phyloP scores from a whole-genome alignment of 139 green algal genomes.

The Yamagishiella unicocca region DNA sequence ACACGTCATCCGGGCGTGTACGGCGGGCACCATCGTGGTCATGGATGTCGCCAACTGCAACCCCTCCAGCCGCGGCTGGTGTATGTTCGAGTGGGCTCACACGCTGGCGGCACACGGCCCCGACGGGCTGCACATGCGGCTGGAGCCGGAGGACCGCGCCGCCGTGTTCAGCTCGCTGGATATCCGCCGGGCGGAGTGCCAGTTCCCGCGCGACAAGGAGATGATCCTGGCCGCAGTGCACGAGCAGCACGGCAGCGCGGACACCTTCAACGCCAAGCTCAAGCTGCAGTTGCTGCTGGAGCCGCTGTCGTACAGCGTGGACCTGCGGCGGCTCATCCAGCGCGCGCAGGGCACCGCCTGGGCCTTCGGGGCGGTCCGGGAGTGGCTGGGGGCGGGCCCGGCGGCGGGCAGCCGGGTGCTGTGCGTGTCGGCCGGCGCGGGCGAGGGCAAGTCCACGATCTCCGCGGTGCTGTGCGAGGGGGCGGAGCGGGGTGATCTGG shows the following conservation, averaged over 20 bases:
- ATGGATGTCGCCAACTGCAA: constrained; percentile 1
- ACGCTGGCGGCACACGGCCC: constrained; percentile 28
- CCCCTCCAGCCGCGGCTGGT: constrained; percentile 34
- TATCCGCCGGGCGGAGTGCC: not conserved
- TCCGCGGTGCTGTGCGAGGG: constrained; percentile 24
- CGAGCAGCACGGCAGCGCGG: not conserved
- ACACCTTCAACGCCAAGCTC: constrained; percentile 28
- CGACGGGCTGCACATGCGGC: constrained; percentile 45
- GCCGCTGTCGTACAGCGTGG: constrained; percentile 46
- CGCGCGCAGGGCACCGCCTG: too few relatives aligned
- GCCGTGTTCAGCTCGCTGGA: constrained; percentile 19
- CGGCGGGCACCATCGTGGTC: constrained; percentile 22
- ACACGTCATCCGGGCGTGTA: not conserved
- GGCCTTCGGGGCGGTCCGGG: not conserved
- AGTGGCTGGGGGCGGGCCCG: constrained; percentile 19
- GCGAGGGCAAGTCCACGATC: constrained; percentile 53
- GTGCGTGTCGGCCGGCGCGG: constrained; percentile 42
- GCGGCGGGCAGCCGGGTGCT: not conserved
- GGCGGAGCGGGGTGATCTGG: not conserved
- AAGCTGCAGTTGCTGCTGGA: constrained; percentile 46
- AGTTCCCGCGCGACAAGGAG: constrained; percentile 28
- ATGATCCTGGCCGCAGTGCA: constrained; percentile 28
- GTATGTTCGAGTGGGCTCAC: constrained; percentile 49
- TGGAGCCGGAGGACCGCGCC: constrained; percentile 5
- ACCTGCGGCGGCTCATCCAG: too few relatives aligned